Conservation (phyloP, 2,329 filamentous ascomycete species). For the Curvularia lunata region DNA sequence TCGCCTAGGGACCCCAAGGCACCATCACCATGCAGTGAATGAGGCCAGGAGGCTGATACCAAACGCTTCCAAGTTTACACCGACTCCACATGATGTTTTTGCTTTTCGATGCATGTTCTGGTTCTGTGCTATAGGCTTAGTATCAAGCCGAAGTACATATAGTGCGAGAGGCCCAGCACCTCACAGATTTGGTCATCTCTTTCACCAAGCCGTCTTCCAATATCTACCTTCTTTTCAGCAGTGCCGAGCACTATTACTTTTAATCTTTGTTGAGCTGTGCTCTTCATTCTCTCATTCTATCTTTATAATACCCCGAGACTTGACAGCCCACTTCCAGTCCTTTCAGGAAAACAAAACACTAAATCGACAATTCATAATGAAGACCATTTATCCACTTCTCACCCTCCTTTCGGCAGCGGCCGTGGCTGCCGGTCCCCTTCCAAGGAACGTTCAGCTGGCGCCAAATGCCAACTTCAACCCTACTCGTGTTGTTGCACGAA, state of each 20-base stretch:
- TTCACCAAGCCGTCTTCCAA: slow-evolving; percentile 13
- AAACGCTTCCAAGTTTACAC: slow-evolving; percentile 22
- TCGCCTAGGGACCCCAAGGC: slow-evolving; percentile 20
- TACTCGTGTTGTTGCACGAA: slow-evolving; percentile 18
- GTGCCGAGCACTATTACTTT: slow-evolving; percentile 34
- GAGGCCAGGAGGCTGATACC: slow-evolving; percentile 13
- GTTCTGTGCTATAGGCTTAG: slow-evolving; percentile 11
- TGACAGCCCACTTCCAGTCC: slow-evolving; percentile 3
- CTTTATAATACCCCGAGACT: slow-evolving; percentile 9
- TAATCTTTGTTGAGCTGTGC: slow-evolving; percentile 32
- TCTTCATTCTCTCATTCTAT: slow-evolving; percentile 27
- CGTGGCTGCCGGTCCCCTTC: slow-evolving; percentile 31
- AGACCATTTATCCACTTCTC: slow-evolving; percentile 33
- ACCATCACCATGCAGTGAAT: slow-evolving; percentile 13
- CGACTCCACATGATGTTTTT: slow-evolving; percentile 18
- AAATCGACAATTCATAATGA: slow-evolving; percentile 25
- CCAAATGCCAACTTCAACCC: slow-evolving; percentile 15
- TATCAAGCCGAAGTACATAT: slow-evolving; percentile 19
- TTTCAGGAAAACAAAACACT: slow-evolving; percentile 1
- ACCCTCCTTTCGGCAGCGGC: slow-evolving; percentile 28
- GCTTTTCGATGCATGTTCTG: slow-evolving; percentile 13
- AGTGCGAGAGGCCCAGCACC: slow-evolving; percentile 4
- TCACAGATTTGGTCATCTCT: slow-evolving; percentile 8
- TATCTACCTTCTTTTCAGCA: slow-evolving; percentile 23
- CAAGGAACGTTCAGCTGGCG: slow-evolving; percentile 9